These are phyloP conservation scores for Penstemon barbatus DNA, from an alignment of 257 asterid species.

Conservation along the genomic window DNA sequence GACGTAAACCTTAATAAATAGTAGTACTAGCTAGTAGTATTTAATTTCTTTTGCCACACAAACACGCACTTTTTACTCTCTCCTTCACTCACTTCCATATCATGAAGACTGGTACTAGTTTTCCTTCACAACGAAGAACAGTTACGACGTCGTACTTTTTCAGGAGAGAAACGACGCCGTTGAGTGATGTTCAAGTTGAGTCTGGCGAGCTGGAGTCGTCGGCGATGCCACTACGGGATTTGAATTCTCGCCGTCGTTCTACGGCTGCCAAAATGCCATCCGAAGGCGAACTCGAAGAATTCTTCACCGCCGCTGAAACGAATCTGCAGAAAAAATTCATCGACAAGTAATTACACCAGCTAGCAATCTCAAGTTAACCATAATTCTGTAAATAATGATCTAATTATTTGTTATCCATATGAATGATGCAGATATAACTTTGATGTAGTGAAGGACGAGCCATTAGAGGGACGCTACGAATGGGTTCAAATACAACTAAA, in stretches of 20 bases:
- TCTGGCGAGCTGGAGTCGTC: constrained; percentile 47
- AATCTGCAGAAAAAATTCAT: constrained; percentile 45
- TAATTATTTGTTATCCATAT: not conserved
- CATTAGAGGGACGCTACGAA: constrained; percentile 60
- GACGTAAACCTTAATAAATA: constrained; percentile 11
- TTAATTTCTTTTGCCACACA: constrained; percentile 15
- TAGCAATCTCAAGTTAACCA: not conserved
- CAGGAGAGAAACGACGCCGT: constrained; percentile 47
- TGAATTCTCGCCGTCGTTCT: constrained; percentile 29
- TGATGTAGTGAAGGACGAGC: constrained; percentile 62
- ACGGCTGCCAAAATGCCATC: constrained; percentile 48
- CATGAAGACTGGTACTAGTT: constrained; percentile 22
- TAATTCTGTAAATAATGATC: not conserved
- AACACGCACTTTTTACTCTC: not conserved
- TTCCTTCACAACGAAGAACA: constrained; percentile 20
- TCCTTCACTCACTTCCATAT: constrained; percentile 18
- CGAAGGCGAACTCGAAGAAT: constrained; percentile 61
- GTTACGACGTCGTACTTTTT: constrained; percentile 12
- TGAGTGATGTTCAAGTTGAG: constrained; percentile 38
- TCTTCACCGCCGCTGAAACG: constrained; percentile 65
- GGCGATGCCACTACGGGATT: constrained; percentile 26
- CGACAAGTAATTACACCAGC: constrained; percentile 39
- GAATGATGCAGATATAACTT: constrained; percentile 59
- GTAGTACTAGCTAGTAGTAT: constrained; percentile 7
- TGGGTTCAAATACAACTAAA: constrained; percentile 45